phyloP scores from a whole-genome alignment of 176 grass and related monocot genomes.

The Lolium rigidum region DNA sequence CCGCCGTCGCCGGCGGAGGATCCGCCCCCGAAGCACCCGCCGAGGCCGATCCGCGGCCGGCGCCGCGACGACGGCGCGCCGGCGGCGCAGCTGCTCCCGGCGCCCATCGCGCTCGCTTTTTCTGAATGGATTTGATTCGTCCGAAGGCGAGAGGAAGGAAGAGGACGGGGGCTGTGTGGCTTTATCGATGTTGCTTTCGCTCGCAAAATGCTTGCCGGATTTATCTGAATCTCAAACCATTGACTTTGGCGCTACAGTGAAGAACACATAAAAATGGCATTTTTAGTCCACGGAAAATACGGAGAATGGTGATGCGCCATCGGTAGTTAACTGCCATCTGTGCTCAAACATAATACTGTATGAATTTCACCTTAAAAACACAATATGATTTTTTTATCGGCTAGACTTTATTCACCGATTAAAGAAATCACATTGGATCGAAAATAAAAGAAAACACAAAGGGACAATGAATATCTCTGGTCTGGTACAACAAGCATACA shows the following conservation, averaged over 20 bases:
- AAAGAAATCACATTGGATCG: too few relatives aligned
- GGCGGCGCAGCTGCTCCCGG: conserved; percentile 67
- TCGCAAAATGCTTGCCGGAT: neutral
- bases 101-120: conserved; percentile 63
- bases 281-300: neutral
- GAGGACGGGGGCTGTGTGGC: conserved; percentile 34
- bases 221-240: conserved; percentile 3
- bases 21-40: conserved; percentile 71
- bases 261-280: neutral
- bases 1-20: conserved; percentile 38
- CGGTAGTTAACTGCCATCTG: neutral
- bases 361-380: too few relatives aligned
- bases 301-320: neutral
- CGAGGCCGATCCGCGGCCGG: conserved; percentile 51
- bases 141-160: neutral
- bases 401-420: too few relatives aligned
- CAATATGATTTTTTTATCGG: too few relatives aligned
- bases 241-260: conserved; percentile 3
- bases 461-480: too few relatives aligned
- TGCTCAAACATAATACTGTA: neutral
- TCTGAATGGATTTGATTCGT: neutral
- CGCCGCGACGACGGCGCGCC: conserved; percentile 36
- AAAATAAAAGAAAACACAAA: too few relatives aligned
- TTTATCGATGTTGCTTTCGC: neutral
- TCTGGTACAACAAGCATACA: too few relatives aligned